Conservation (phyloP, 2,329 filamentous ascomycete genomes). For the Aspergillus ochraceus region DNA sequence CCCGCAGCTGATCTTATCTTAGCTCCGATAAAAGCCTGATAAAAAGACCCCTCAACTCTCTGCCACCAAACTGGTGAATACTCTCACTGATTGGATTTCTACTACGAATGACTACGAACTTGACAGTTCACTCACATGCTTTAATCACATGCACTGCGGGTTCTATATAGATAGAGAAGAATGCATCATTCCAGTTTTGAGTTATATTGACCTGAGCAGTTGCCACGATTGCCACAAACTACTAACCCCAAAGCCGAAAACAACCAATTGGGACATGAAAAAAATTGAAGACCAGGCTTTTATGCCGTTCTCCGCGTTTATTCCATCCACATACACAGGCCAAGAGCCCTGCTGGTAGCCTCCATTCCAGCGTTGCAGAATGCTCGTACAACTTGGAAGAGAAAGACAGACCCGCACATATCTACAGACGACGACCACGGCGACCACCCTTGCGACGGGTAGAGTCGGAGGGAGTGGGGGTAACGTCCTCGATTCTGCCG, state of each 20-base stretch:
- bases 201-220: conserved; percentile 21
- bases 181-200: conserved; percentile 19
- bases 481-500: conserved; percentile 99
- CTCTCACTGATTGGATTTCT: too few relatives aligned
- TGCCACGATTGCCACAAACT: conserved; percentile 25
- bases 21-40: background rate
- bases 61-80: too few relatives aligned
- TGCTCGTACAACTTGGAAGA: conserved; percentile 26
- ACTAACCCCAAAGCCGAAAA: conserved; percentile 25
- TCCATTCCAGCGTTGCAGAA: conserved; percentile 34
- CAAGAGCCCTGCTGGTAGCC: conserved; percentile 31
- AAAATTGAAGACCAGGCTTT: conserved; percentile 53
- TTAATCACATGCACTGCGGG: background rate
- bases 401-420: conserved; percentile 39
- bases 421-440: conserved; percentile 99
- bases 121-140: too few relatives aligned
- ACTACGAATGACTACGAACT: background rate
- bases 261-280: conserved; percentile 35
- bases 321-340: conserved; percentile 48
- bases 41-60: background rate
- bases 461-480: conserved; percentile 97
- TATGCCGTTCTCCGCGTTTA: conserved; percentile 56
- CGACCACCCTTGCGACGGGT: conserved; percentile 99
- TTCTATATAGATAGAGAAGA: background rate
- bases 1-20: background rate